phyloP scores from a whole-genome alignment of 371 early-diverging fungal genomes.

The Cokeromyces recurvatus region DNA sequence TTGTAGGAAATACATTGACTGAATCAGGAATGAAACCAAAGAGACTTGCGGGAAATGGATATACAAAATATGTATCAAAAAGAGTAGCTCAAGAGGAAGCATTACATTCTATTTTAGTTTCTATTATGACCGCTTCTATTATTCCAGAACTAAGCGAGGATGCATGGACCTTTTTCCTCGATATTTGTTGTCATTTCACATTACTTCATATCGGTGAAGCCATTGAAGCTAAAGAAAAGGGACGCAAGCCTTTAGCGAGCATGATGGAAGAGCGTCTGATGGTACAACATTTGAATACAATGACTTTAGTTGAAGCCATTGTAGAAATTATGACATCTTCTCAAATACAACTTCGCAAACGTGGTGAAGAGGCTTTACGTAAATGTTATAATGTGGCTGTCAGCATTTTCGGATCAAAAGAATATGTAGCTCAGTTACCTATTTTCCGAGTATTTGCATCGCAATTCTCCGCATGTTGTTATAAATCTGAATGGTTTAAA shows the following conservation, averaged over 20 bases:
- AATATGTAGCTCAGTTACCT: constrained; percentile 58
- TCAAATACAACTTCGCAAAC: constrained; percentile 51
- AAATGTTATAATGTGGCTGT: constrained; percentile 62
- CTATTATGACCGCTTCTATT: constrained; percentile 66
- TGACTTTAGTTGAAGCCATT: constrained; percentile 73
- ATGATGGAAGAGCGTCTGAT: constrained; percentile 43
- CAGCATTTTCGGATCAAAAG: constrained; percentile 55
- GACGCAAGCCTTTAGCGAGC: constrained; percentile 42
- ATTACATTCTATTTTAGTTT: constrained; percentile 54
- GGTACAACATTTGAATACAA: constrained; percentile 50
- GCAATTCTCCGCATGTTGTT: constrained; percentile 81
- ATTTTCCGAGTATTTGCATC: constrained; percentile 76
- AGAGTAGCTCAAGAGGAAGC: constrained; percentile 67
- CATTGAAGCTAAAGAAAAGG: constrained; percentile 52
- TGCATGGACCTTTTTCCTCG: constrained; percentile 63
- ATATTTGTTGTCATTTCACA: constrained; percentile 73
- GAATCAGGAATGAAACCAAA: constrained; percentile 40
- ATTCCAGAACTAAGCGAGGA: constrained; percentile 61
- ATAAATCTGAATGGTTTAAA: constrained; percentile 77
- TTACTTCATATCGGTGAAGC: constrained; percentile 67
- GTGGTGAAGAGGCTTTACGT: constrained; percentile 66
- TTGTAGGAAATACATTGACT: constrained; percentile 28
- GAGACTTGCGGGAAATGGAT: constrained; percentile 35
- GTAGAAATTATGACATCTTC: constrained; percentile 77
- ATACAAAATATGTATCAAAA: constrained; percentile 43